These are phyloP conservation scores for Hammondia hammondi DNA, from an alignment of 169 alveolate species.

Conservation along the genomic window DNA sequence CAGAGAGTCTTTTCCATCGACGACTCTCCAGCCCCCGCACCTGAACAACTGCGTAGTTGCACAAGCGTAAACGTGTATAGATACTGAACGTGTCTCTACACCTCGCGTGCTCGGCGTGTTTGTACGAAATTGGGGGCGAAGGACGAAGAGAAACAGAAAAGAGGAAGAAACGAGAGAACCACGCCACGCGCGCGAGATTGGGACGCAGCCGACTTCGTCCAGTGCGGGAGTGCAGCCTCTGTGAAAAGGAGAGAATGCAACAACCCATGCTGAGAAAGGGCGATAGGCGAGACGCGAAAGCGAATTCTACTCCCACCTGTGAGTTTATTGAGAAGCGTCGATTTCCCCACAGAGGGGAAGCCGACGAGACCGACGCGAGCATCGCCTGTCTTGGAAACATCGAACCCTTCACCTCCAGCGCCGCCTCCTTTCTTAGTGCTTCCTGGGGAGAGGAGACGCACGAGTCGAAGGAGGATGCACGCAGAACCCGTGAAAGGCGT, in stretches of 20 bases:
- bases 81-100: too few relatives aligned
- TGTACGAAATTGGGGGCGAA: too few relatives aligned
- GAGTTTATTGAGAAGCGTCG: conserved; percentile 94
- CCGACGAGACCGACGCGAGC: conserved; percentile 99
- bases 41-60: too few relatives aligned
- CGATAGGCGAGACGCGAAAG: not conserved
- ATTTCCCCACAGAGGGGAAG: conserved; percentile 99
- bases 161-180: not conserved
- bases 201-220: too few relatives aligned
- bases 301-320: conserved; percentile 78
- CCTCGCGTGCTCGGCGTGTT: too few relatives aligned
- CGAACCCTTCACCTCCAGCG: conserved; percentile 94
- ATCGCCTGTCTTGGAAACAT: conserved; percentile 95
- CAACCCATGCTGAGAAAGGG: not conserved
- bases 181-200: too few relatives aligned
- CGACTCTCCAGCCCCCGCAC: too few relatives aligned
- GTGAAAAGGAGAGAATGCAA: too few relatives aligned
- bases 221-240: too few relatives aligned
- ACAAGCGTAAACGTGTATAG: too few relatives aligned
- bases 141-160: not conserved
- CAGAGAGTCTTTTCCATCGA: too few relatives aligned
- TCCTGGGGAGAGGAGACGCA: conserved; percentile 37
- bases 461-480: not conserved
- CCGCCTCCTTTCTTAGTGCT: conserved; percentile 88
- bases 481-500: too few relatives aligned